A percentile compares a stretch with the other conserved stretches of the same genome.
phyloP scores from a whole-genome alignment of 2,329 filamentous ascomycete genomes.

The Talaromyces piceae region DNA sequence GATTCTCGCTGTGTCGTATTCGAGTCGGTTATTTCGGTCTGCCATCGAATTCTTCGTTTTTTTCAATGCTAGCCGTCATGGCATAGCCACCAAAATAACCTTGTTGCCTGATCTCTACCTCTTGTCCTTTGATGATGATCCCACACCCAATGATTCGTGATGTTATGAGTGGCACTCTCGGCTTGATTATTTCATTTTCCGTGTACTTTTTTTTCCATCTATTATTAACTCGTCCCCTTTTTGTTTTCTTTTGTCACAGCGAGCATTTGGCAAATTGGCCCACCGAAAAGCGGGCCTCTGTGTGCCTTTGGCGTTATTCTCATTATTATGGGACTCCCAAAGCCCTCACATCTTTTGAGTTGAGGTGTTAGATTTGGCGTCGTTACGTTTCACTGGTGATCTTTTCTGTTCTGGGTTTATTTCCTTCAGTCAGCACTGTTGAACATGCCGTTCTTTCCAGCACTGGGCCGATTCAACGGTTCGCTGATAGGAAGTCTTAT shows the following conservation, averaged over 20 bases:
- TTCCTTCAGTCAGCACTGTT: slow-evolving; percentile 24
- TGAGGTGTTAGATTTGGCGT: slow-evolving; percentile 23
- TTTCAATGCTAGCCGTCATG: slow-evolving; percentile 13
- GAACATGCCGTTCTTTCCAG: slow-evolving; percentile 29
- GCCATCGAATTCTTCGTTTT: slow-evolving; percentile 6
- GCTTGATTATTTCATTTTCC: slow-evolving; percentile 3
- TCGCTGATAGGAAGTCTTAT: slow-evolving; percentile 34
- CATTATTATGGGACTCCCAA: slow-evolving; percentile 18
- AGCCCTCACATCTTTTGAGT: slow-evolving; percentile 19
- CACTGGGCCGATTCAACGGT: slow-evolving; percentile 26
- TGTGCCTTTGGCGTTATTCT: slow-evolving; percentile 32
- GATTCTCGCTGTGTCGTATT: slow-evolving; percentile 26
- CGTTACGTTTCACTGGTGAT: slow-evolving; percentile 19
- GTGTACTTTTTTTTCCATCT: slow-evolving; percentile 13
- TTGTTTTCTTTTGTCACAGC: slow-evolving; percentile 20
- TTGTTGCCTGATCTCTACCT: slow-evolving; percentile 10
- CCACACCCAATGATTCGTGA: slow-evolving; percentile 13
- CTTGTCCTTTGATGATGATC: slow-evolving; percentile 16
- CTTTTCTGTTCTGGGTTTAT: slow-evolving; percentile 21
- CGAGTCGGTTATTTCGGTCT: slow-evolving; percentile 17
- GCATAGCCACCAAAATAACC: slow-evolving; percentile 10
- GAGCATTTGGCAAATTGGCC: slow-evolving; percentile 27
- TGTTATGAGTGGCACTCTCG: neutral
- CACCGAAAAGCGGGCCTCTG: slow-evolving; percentile 26
- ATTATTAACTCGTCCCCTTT: no score